These are phyloP conservation scores for Coemansia sp. DNA, from an alignment of 192 early-diverging fungal species.

Conservation along the genomic window DNA sequence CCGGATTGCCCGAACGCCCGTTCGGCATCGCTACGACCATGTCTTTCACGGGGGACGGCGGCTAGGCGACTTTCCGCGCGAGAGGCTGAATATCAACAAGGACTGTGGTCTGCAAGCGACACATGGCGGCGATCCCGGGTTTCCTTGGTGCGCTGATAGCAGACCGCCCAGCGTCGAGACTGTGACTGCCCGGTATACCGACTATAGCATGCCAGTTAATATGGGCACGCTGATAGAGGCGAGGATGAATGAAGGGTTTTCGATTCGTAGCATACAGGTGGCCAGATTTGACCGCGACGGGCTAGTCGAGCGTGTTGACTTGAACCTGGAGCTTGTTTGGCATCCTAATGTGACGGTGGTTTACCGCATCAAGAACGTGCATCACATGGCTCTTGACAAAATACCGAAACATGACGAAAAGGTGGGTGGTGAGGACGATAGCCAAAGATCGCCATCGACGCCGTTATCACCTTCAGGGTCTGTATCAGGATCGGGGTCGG, in stretches of 20 bases:
- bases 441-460: neutral
- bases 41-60: slow-evolving; percentile 37
- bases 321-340: slow-evolving; percentile 69
- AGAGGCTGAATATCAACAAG: slow-evolving; percentile 38
- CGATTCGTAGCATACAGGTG: slow-evolving; percentile 58
- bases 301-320: slow-evolving; percentile 54
- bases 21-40: slow-evolving; percentile 37
- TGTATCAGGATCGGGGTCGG: neutral
- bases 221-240: slow-evolving; percentile 62
- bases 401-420: neutral
- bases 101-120: slow-evolving; percentile 18
- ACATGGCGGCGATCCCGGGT: slow-evolving; percentile 46
- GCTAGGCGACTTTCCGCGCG: slow-evolving; percentile 55
- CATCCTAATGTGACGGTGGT: slow-evolving; percentile 74
- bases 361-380: slow-evolving; percentile 62
- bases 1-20: slow-evolving; percentile 36
- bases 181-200: slow-evolving; percentile 60
- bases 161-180: slow-evolving; percentile 62
- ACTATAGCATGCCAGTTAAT: slow-evolving; percentile 63
- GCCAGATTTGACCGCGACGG: slow-evolving; percentile 45
- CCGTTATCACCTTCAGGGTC: neutral
- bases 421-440: neutral
- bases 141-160: slow-evolving; percentile 69
- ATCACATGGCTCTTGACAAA: slow-evolving; percentile 17
- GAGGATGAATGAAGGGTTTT: slow-evolving; percentile 71